Base-by-base conservation (phyloP, 768 basidiomycete genomes). In the Neoboletus brunneissimus region DNA sequence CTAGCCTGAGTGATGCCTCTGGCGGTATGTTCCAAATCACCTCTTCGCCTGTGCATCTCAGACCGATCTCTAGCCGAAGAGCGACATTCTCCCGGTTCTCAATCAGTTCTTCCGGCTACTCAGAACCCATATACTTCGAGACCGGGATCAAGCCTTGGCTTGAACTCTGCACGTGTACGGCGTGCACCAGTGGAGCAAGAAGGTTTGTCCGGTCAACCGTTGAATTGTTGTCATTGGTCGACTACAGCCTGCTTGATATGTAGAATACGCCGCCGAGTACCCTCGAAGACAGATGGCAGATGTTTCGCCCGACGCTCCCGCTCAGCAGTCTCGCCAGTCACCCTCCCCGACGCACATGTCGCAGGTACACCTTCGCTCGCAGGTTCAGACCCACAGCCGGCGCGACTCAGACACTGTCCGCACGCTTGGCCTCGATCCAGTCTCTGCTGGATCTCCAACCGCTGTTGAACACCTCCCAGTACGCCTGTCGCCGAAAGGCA, bases 351-450 rank as follows among this genome's bases (percentile, higher is more conserved):
- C 76, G 6, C 75, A 76, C 34, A 64, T 72, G 56, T 64, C 69
- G 38, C 64, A 68, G 34, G 56, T 67, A 50, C 67, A 73, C 52
- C 59, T 71, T 57, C 60, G 75, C 3, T 59, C 73, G 10, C 64
- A 64, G 12, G 44, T 64, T 43, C 69, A 78, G 61, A 72, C 69
- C 2, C 89, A 91, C 66, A 79, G 76, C 62, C 83, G 89, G 48
- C 81, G 83, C 27, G 89, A 91, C 55, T 91, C 89, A 0, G 89
- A 92, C 59, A 91, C 89, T 0, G 73, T 90, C 29, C 87, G 86
- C 44, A 80, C 76, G 8, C 68, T 73, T 15, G 75, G 76, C 38
- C 72, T 73, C 18, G 72, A 73, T 11, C 45, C 72, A 34, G 66
- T 62, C n/a, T 57, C 71, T 23, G 67, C 74, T n/a, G 81, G 81